Base-by-base conservation (phyloP, 352 stramenopile species). In the Globisporangium spiculum region DNA sequence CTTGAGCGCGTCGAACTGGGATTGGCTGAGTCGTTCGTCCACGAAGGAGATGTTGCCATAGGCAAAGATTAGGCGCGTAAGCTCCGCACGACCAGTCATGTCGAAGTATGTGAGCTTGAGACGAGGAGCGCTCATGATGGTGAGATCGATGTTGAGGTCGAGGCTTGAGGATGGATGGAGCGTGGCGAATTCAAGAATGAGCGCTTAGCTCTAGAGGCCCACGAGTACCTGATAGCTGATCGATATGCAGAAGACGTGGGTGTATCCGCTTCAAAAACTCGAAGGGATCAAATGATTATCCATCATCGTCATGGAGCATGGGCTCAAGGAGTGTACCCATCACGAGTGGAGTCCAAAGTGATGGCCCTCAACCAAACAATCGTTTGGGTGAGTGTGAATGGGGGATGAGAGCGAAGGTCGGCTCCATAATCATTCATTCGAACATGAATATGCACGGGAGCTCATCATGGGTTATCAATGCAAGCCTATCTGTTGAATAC, bases 61-160 rank as follows among this genome's bases (percentile, higher is more conserved):
- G 9, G 53, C 53, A 16, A 59, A 38, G 53, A 59, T 59, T 14
- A 59, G 53, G 10, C 53, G 53, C 24, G 53, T 38, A 26, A 59
- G 53, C 53, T 59, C 53, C n/a, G 14, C 53, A 27, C 53, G 53
- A 24, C 53, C 53, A 27, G 53, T 14, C n/a, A 59, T 59, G 53
- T 59, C 26, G 16, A 59, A 36, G 26, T 59, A 59, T 14, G 53
- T 59, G 53, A 59, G 26, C 53, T 59, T 59, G 53, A 38, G 53
- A 59, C 26, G 53, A 14, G 38, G 53, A n/a, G 53, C 53, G 9
- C 16, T 59, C 22, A 27, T 57, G 22, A 14, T 27, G 26, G 1
- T 27, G 26, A 27, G 26, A 27, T 27, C 1, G 26, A 27, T 27
- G 26, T 27, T 27, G 26, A 27, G 26, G 26, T 27, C 26, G 26